Evolutionary conservation across 352 stramenopile genomes (phyloP), one percentile per base, ranked within the genome.

Genomic region (Pythium guiyangense): DNA sequence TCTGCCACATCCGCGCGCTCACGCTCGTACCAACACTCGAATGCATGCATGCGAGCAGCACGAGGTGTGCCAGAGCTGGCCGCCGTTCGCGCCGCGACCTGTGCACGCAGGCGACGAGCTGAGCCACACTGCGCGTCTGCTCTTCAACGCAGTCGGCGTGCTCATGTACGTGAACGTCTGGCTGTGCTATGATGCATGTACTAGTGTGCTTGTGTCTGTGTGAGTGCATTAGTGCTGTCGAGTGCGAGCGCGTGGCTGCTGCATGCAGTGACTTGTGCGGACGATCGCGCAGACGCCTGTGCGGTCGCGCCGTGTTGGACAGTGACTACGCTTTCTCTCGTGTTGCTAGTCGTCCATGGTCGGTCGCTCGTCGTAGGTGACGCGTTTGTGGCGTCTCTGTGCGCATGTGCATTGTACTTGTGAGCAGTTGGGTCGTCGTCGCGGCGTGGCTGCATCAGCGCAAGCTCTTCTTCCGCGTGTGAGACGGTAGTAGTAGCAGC

Each of bases 71-170:
- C 64, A 84, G 49, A 45, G 66, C n/a, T n/a, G n/a, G n/a, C n/a
- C n/a, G n/a, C n/a, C n/a, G n/a, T n/a, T n/a, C n/a, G n/a, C n/a
- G n/a, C n/a, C n/a, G n/a, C n/a, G n/a, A n/a, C n/a, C n/a, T n/a
- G n/a, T n/a, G 31, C 22, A 52, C 31, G 43, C 22, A 27, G 54
- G 55, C 27, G 58, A 63, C 25, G 47, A 31, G 0, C 31, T 73
- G 27, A 51, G 60, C 4, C 54, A 66, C 29, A 31, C 73, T 18
- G 66, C 67, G n/a, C n/a, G 82, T 15, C 25, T 79, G 43, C 57
- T 87, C 5, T 73, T 70, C 59, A 89, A 87, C 66, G 35, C 65
- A 48, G 59, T 82, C 35, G 73, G 60, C 18, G 66, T 84, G 52
- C 34, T 77, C 31, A 69, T 64, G 67, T 75, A 49, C 55, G 68